Evolutionary conservation across 345 rosid species (phyloP).

Genomic region (Salix dunnii): DNA sequence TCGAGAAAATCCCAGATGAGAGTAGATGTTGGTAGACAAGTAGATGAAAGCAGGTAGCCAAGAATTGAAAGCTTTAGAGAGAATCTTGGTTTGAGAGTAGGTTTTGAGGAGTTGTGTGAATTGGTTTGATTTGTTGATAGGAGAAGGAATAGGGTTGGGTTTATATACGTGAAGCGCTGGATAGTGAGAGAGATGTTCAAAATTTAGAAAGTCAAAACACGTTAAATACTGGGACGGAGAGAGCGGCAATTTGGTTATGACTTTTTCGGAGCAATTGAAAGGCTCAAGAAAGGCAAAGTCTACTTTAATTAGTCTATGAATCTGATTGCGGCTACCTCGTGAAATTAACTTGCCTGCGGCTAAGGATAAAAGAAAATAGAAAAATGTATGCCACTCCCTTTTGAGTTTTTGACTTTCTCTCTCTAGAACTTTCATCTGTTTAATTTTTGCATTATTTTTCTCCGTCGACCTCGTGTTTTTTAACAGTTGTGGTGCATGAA

Average conservation of each 20-base stretch:
- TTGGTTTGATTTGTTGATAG: constrained; percentile 32
- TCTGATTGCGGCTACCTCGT: not conserved
- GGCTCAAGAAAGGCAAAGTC: constrained; percentile 29
- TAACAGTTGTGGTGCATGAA: not conserved
- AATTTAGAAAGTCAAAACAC: constrained; percentile 52
- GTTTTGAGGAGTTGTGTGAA: constrained; percentile 26
- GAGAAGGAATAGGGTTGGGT: constrained; percentile 11
- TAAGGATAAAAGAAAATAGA: not conserved
- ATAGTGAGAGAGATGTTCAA: constrained; percentile 9
- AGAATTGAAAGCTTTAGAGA: constrained; percentile 10
- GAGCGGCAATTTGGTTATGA: constrained; percentile 16
- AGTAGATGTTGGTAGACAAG: not conserved
- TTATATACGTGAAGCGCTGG: constrained; percentile 19
- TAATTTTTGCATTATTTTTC: not conserved
- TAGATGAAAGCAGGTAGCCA: not conserved
- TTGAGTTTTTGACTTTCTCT: not conserved
- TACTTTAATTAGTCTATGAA: constrained; percentile 20
- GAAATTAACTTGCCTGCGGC: not conserved
- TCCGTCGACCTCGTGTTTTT: not conserved
- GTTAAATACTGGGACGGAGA: constrained; percentile 29
- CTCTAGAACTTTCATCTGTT: not conserved
- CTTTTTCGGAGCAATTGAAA: constrained; percentile 36
- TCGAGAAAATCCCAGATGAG: constrained; percentile 13
- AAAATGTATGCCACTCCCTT: not conserved
- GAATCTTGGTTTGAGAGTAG: constrained; percentile 1